Base-by-base conservation (phyloP, 2,329 filamentous ascomycete species). In the Triangularia verruculosa region DNA sequence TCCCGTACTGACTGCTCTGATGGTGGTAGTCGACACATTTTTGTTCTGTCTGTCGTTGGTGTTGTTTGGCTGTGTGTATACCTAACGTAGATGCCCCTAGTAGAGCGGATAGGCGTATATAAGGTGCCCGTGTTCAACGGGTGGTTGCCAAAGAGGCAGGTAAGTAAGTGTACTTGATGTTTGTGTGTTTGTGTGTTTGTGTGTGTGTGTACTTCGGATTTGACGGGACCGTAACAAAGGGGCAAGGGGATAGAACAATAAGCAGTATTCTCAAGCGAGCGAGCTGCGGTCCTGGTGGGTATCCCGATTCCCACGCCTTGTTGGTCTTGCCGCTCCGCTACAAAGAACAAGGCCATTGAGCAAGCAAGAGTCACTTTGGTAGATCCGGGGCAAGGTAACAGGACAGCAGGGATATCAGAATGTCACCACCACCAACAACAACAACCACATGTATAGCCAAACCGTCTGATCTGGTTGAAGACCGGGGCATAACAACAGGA, bases 21-120 rank as follows among this genome's bases (percentile, higher is more conserved):
- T 6, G 72, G 71, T 62, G 72, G 71, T 62, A 69, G 65, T 66
- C 69, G 72, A 66, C 74, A 73, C 77, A 79, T 80, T 67, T 72
- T 24, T 13, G 3, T 34, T 4, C 15, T 13, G 32, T n/a, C 32
- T 34, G 34, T 43, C n/a, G n/a, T n/a, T 9, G 34, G 2, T 15
- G 34, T 39, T 8, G 39, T 20, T 12, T 47, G n/a, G 39, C 11
- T 20, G 39, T 47, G n/a, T 20, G n/a, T 20, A n/a, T n/a, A n/a
- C n/a, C n/a, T n/a, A n/a, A n/a, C n/a, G n/a, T n/a, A n/a, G 39
- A 20, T 20, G 39, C 13, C 13, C 34, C 34, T 43, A 15, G 17
- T n/a, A 43, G 34, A n/a, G 13, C 34, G 15, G 15, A n/a, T 15
- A 0, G 15, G 34, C 13, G 15, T 43, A 4, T n/a, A n/a, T n/a